phyloP scores from a whole-genome alignment of 306 rosid species.

The Hippophae tibetana region DNA sequence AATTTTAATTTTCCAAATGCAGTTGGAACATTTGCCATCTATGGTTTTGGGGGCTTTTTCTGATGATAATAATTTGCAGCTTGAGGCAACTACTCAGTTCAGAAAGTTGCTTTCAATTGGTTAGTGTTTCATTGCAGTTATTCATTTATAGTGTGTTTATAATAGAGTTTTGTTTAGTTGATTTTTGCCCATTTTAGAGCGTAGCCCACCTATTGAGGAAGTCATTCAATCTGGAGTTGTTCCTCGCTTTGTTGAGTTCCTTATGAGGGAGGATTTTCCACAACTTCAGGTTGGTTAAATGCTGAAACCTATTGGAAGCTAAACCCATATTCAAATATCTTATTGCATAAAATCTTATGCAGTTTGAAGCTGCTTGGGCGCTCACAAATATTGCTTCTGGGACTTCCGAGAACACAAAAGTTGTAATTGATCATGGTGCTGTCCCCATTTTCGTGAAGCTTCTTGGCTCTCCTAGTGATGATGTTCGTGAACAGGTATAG shows the following conservation, averaged over 20 bases:
- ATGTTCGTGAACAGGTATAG: conserved; percentile 93
- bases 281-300: conserved; percentile 62
- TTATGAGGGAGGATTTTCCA: conserved; percentile 74
- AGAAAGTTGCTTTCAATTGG: conserved; percentile 95
- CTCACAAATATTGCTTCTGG: conserved; percentile 93
- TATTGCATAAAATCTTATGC: conserved; percentile 14
- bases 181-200: conserved; percentile 36
- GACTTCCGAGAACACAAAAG: conserved; percentile 85
- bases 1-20: conserved; percentile 19
- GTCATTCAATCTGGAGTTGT: conserved; percentile 87
- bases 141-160: neutral
- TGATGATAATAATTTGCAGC: conserved; percentile 64
- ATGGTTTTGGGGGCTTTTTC: conserved; percentile 90
- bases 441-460: conserved; percentile 81
- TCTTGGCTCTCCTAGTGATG: conserved; percentile 79
- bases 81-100: conserved; percentile 89
- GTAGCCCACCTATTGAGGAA: conserved; percentile 90
- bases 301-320: neutral
- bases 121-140: conserved; percentile 21
- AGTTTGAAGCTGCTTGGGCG: conserved; percentile 99
- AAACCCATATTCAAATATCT: conserved; percentile 3
- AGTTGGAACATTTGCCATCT: conserved; percentile 86
- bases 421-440: conserved; percentile 82
- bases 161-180: neutral
- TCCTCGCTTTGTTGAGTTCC: conserved; percentile 82